A percentile compares a stretch with the other conserved stretches of the same genome.
Conservation (phyloP, 2,329 filamentous ascomycete species). For the Colletotrichum tamarilloi region DNA sequence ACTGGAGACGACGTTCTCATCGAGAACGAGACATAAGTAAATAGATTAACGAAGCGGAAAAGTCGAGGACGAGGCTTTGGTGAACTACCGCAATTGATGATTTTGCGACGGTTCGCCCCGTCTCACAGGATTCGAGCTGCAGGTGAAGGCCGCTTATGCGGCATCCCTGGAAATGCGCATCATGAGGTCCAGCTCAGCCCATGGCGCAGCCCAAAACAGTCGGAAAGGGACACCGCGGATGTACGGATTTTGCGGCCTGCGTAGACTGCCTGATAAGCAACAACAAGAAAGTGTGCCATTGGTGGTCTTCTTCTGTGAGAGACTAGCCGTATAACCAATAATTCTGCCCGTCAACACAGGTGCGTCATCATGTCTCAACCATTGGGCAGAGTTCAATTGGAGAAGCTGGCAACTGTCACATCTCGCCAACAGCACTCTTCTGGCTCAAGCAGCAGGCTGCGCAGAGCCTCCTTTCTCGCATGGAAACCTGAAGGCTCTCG, state of each 20-base stretch:
- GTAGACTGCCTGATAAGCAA: background rate
- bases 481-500: background rate
- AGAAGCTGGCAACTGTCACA: background rate
- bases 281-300: background rate
- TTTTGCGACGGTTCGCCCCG: background rate
- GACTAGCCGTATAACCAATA: background rate
- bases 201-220: background rate
- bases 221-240: background rate
- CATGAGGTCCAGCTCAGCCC: background rate
- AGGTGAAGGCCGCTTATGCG: background rate
- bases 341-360: background rate
- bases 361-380: background rate
- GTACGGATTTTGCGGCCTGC: background rate
- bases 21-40: background rate
- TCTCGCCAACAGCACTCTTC: background rate
- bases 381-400: background rate
- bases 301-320: background rate
- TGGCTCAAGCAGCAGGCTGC: background rate
- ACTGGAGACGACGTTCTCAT: background rate
- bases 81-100: background rate
- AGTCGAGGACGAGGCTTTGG: background rate
- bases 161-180: background rate
- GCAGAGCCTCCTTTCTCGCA: background rate
- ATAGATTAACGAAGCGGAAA: background rate
- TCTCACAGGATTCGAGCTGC: background rate